These are phyloP conservation scores for Leucosporidium yakuticum DNA, from an alignment of 768 basidiomycete genomes.

Conservation along the genomic window DNA sequence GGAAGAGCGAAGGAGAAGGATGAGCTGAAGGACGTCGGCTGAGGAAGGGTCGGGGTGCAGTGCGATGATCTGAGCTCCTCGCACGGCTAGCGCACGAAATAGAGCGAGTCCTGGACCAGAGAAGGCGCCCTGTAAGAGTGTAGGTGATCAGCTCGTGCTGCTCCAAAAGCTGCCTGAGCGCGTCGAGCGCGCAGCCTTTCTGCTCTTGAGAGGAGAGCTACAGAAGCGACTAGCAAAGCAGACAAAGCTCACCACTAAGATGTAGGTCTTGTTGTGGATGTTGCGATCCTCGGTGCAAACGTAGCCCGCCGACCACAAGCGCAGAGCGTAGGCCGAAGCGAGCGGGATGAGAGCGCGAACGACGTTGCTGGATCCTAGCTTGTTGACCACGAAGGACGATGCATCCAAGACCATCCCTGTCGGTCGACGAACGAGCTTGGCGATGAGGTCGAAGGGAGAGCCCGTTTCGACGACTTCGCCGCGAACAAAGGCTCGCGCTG, in stretches of 20 bases:
- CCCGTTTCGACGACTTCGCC: too few species aligned
- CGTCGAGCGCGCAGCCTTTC: not conserved
- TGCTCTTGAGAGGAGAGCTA: not conserved
- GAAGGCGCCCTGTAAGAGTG: constrained; percentile 16
- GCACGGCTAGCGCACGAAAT: constrained; percentile 59
- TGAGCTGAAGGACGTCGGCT: constrained; percentile 51
- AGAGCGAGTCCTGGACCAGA: constrained; percentile 52
- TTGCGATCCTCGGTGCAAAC: constrained; percentile 5
- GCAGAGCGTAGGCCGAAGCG: not conserved
- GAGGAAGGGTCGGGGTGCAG: constrained; percentile 56
- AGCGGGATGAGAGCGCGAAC: not conserved
- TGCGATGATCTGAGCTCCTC: constrained; percentile 74
- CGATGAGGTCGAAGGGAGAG: too few species aligned
- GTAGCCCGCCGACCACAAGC: constrained; percentile 3
- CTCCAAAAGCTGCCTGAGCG: not conserved
- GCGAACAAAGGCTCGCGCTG: too few species aligned
- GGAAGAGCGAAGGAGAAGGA: constrained; percentile 61
- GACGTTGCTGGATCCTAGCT: too few species aligned
- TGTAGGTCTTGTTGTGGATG: constrained; percentile 5
- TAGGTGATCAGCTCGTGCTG: not conserved
- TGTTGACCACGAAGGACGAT: too few species aligned
- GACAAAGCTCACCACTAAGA: not conserved
- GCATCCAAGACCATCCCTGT: too few species aligned
- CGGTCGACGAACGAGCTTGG: too few species aligned
- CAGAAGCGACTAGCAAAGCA: not conserved